Evolutionary conservation across 768 basidiomycete genomes (phyloP), one percentile per base, ranked within the genome.

Genomic region (Kwoniella botswanensis): DNA sequence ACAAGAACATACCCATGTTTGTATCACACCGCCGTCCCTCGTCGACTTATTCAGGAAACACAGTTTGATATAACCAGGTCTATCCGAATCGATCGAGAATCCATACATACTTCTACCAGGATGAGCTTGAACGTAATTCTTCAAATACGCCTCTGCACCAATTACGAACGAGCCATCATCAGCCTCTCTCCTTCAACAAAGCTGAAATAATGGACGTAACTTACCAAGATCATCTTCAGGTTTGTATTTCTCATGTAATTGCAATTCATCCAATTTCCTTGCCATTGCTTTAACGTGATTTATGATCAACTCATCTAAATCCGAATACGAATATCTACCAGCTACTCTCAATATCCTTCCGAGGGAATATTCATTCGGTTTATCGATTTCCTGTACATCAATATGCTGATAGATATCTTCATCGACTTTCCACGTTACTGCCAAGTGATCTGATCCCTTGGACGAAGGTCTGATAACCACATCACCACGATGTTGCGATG

Each of bases 401-500:
- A 99, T 92, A 80, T 99, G 97, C 80, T 98, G 97, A 83, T 92
- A 98, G 29, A 99, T 85, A 70, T 90, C 92, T 68, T 97, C 92
- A 73, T 95, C 96, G 2, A 99, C 94, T 85, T 98, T 99, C 97
- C 97, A 99, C 0, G 97, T 99, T 11, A 99, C 92, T 55, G 96
- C 96, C 46, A 99, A 86, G 85, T 98, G 97, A 76, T 97, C 89
- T 46, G 87, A 85, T 15, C 96, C 96, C 83, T 95, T 94, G 4
- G 96, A 98, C 18, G 94, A 96, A 0, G 97, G 97, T 56, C 97
- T 87, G 73, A 99, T 94, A 53, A 98, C 92, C 52, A 96, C 95
- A 82, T 98, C 97, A 11, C 97, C 97, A 21, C 93, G 89, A 76
- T 94, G 93, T 81, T 93, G 92, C 75, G 90, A 90, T 74, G 93